Percentiles rank a stretch among this genome's conserved stretches.
Conservation (phyloP, 1,284 basidiomycete genomes). For the Leccinum fuscescens region DNA sequence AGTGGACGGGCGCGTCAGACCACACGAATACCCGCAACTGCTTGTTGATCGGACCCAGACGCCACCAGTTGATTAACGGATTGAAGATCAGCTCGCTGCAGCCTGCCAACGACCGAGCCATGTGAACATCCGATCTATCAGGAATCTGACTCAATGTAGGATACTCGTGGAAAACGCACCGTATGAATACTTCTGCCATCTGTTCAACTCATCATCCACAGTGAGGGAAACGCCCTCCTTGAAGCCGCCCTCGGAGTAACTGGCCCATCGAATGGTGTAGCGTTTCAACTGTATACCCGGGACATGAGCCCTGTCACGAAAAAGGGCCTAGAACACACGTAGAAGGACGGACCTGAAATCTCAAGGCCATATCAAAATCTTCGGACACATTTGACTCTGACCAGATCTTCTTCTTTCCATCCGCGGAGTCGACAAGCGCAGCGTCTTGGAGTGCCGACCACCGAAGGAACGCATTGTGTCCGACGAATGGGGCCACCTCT, state of each 20-base stretch:
- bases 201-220: slow-evolving; percentile 75
- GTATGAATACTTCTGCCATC: slow-evolving; percentile 88
- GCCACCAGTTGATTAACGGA: slow-evolving; percentile 70
- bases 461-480: slow-evolving; percentile 84
- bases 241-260: slow-evolving; percentile 79
- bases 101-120: slow-evolving; percentile 23
- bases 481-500: slow-evolving; percentile 83
- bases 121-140: slow-evolving; percentile 2
- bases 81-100: slow-evolving; percentile 76
- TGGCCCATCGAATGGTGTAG: slow-evolving; percentile 81
- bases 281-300: slow-evolving; percentile 46
- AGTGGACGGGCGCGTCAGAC: slow-evolving; percentile 74
- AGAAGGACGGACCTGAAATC: slow-evolving; percentile 12
- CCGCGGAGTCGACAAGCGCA: slow-evolving; percentile 59
- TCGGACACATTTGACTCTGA: slow-evolving; percentile 83
- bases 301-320: background rate
- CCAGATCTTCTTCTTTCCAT: slow-evolving; percentile 73
- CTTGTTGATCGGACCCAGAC: slow-evolving; percentile 71
- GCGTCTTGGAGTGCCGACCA: slow-evolving; percentile 85
- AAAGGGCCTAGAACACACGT: background rate
- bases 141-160: background rate
- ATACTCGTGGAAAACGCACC: slow-evolving; percentile 51
- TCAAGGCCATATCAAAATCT: slow-evolving; percentile 82
- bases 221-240: slow-evolving; percentile 85
- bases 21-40: slow-evolving; percentile 75